Evolutionary conservation across 148 eudicot genomes (phyloP).

Genomic region (Persicaria tinctoria): DNA sequence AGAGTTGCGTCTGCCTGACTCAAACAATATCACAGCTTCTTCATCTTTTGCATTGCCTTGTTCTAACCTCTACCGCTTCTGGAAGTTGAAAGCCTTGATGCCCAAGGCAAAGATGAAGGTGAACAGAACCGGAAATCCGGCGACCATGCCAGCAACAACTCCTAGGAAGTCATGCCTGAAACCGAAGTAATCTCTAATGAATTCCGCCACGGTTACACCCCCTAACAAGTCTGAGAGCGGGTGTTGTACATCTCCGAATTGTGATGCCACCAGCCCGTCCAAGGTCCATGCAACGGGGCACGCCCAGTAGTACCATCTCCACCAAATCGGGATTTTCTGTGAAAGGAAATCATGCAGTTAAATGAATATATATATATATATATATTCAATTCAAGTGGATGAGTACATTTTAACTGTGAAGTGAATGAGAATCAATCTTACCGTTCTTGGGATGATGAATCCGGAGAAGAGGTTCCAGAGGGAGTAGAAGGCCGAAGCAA

Average conservation of each 20-base stretch:
- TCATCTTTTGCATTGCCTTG: background rate
- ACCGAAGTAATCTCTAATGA: too few relatives aligned
- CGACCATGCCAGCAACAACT: too few relatives aligned
- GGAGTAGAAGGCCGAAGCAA: slow-evolving; percentile 21
- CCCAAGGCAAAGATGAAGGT: too few relatives aligned
- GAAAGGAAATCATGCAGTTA: background rate
- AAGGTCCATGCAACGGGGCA: slow-evolving; percentile 37
- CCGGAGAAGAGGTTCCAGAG: slow-evolving; percentile 45
- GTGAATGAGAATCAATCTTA: slow-evolving; percentile 13
- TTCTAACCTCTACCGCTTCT: too few relatives aligned
- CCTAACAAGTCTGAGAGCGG: slow-evolving; percentile 10
- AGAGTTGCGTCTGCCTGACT: background rate
- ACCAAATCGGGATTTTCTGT: slow-evolving; percentile 39
- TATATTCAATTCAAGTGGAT: too few relatives aligned
- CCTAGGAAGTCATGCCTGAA: too few relatives aligned
- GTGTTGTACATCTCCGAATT: slow-evolving; percentile 24
- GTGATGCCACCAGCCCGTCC: slow-evolving; percentile 34
- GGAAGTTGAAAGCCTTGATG: too few relatives aligned
- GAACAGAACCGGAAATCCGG: too few relatives aligned
- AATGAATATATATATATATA: too few relatives aligned
- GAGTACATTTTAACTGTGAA: background rate
- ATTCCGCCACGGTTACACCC: slow-evolving; percentile 45
- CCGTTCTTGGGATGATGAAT: slow-evolving; percentile 31
- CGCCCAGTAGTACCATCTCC: slow-evolving; percentile 41
- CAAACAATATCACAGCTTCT: background rate